Evolutionary conservation across 768 basidiomycete species (phyloP), one percentile per base, ranked within the genome.

Genomic region (Suillus paluster): DNA sequence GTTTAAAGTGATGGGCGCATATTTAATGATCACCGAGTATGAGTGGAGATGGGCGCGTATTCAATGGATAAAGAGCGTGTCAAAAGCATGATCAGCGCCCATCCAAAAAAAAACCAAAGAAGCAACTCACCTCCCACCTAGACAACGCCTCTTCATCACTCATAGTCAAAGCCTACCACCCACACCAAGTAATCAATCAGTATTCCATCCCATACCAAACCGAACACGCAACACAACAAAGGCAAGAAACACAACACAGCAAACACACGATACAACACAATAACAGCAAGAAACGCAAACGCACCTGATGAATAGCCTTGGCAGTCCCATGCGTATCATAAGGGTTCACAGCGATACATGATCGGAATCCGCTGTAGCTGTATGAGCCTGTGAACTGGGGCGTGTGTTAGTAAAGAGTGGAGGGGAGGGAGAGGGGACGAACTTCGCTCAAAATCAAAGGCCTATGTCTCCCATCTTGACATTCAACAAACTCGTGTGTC

Each of bases 241-340:
- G n/a, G n/a, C n/a, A n/a, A n/a, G n/a, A n/a, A n/a, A n/a, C n/a
- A n/a, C n/a, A n/a, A n/a, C n/a, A n/a, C n/a, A n/a, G n/a, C n/a
- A n/a, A n/a, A n/a, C n/a, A n/a, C n/a, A n/a, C n/a, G n/a, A n/a
- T n/a, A n/a, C n/a, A n/a, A n/a, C n/a, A n/a, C n/a, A n/a, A n/a
- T n/a, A n/a, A n/a, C n/a, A n/a, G n/a, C n/a, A n/a, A n/a, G n/a
- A 12, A 14, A 10, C 21, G n/a, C 5, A n/a, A 14, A 34, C 67
- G 58, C 41, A 70, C 74, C 63, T 86, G 84, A 55, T 86, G 64
- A 66, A 95, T 94, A 3, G 93, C 94, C 33, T 86, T 80, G 0
- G 94, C 91, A 2, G 94, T 94, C n/a, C 88, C 89, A 33, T 91
- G 84, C 42, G 84, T 84, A 66, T 94, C 92, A 85, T 91, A 95